Evolutionary conservation across 176 grass and related monocot species (phyloP), one percentile per base, ranked within the genome.

Genomic region (Elaeis guineensis): DNA sequence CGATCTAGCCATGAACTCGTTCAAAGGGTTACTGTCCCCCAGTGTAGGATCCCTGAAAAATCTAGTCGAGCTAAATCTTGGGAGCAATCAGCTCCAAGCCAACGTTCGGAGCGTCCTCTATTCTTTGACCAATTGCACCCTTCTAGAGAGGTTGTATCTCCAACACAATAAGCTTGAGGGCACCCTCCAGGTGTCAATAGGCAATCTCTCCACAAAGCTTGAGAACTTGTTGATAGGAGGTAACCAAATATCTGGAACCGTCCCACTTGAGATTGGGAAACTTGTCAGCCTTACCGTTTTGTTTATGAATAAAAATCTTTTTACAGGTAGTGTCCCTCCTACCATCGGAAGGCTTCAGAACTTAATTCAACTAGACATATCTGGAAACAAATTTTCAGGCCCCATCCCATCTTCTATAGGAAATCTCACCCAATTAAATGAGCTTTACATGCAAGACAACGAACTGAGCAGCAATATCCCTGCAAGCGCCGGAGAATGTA

Each of bases 171-270:
- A 20, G 19, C 35, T 85, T 28, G 62, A 8, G 69, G 82, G 82
- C 54, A 85, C 12, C 14, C 72, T 85, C 52, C 82, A 77, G 0
- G 53, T 6, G 16, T 67, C 57, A 2, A 62, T 80, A 4, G 67
- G 82, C 23, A 69, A 77, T 23, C 82, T 85, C 19, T 57, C 82
- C 1, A 18, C 52, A 5, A 56, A 39, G 2, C 66, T 85, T 2
- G 3, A 80, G n/a, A 3, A 14, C 35, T 16, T 85, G 15, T 44
- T 64, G 66, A 49, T 85, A 28, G 58, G 16, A 19, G 23, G 57
- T 48, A 85, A 85, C 72, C 67, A 79, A 68, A 16, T 85, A 23
- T 66, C 24, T 30, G 82, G 82, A 9, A 51, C 5, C 35, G 72
- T 85, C 14, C 82, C 82, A 2, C 0, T 4, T 16, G 82, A 75